phyloP scores from a whole-genome alignment of 2,329 filamentous ascomycete species.

The Arthroderma sp. region DNA sequence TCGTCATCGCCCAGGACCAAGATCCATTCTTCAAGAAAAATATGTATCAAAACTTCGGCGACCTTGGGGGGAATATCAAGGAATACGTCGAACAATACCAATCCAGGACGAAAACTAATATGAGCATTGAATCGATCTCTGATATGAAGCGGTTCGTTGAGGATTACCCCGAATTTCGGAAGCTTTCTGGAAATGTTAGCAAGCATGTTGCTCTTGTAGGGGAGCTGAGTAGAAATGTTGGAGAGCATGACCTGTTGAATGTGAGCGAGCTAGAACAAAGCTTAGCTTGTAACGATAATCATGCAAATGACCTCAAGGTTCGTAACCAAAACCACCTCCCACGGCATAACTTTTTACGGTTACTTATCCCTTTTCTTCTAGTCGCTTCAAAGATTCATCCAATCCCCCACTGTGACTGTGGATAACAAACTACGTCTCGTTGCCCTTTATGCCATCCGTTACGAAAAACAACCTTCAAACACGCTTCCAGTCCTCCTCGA shows the following conservation, averaged over 20 bases:
- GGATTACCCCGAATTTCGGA: slow-evolving; percentile 95
- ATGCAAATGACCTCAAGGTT: slow-evolving; percentile 81
- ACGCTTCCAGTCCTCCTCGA: slow-evolving; percentile 76
- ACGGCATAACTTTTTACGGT: not conserved
- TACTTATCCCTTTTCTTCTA: slow-evolving; percentile 24
- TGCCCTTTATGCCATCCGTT: slow-evolving; percentile 87
- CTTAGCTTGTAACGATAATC: slow-evolving; percentile 91
- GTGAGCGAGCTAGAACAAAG: slow-evolving; percentile 96
- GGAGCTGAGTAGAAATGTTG: slow-evolving; percentile 79
- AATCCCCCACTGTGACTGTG: slow-evolving; percentile 60
- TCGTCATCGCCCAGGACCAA: slow-evolving; percentile 90
- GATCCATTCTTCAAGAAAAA: slow-evolving; percentile 99
- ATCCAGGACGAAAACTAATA: slow-evolving; percentile 89
- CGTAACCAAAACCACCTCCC: slow-evolving; percentile 13
- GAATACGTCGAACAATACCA: slow-evolving; percentile 99
- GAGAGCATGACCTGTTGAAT: slow-evolving; percentile 76
- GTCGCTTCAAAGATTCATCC: slow-evolving; percentile 77
- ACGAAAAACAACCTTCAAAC: slow-evolving; percentile 75
- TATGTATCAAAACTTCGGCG: slow-evolving; percentile 96
- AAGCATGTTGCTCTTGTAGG: slow-evolving; percentile 96
- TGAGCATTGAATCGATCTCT: slow-evolving; percentile 89
- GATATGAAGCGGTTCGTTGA: slow-evolving; percentile 99
- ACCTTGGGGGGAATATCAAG: slow-evolving; percentile 90
- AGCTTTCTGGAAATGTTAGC: slow-evolving; percentile 93
- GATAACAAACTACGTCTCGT: slow-evolving; percentile 83